These are phyloP conservation scores for Backusella luteola DNA, from an alignment of 192 early-diverging fungal species.

Conservation along the genomic window DNA sequence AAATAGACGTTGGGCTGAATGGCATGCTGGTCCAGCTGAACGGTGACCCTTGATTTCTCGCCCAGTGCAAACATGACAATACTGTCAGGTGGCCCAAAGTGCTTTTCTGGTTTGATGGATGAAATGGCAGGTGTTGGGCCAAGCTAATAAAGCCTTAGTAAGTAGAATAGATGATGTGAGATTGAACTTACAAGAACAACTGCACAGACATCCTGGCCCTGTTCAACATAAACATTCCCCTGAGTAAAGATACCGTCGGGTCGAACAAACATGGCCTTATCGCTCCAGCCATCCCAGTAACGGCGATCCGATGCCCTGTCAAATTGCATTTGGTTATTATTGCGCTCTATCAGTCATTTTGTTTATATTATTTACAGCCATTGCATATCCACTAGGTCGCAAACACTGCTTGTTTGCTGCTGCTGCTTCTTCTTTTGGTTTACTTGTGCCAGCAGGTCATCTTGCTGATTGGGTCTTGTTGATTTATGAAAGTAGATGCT, in stretches of 20 bases:
- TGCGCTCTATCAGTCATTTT: not conserved
- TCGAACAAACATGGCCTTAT: constrained; percentile 23
- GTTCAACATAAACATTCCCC: constrained; percentile 6
- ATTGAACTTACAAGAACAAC: constrained; percentile 27
- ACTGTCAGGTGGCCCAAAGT: constrained; percentile 27
- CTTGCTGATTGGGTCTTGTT: not conserved
- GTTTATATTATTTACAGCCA: constrained; percentile 11
- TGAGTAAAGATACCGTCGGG: constrained; percentile 25
- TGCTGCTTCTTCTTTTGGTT: not conserved
- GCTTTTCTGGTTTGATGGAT: constrained; percentile 10
- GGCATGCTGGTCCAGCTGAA: constrained; percentile 26
- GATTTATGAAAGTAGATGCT: not conserved
- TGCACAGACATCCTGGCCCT: constrained; percentile 20
- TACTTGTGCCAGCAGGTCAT: not conserved
- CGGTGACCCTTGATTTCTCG: constrained; percentile 4
- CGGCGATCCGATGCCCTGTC: constrained; percentile 14
- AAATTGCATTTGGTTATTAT: not conserved
- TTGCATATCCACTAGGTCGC: constrained; percentile 3
- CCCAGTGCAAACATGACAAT: constrained; percentile 23
- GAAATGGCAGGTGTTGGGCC: constrained; percentile 27
- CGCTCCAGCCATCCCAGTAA: constrained; percentile 29
- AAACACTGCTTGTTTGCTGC: not conserved
- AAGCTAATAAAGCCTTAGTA: constrained; percentile 1
- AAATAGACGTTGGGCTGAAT: constrained; percentile 23
- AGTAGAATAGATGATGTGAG: too few relatives aligned